Base-by-base conservation (phyloP, 2,329 filamentous ascomycete genomes). In the Trichoderma citrinoviride region DNA sequence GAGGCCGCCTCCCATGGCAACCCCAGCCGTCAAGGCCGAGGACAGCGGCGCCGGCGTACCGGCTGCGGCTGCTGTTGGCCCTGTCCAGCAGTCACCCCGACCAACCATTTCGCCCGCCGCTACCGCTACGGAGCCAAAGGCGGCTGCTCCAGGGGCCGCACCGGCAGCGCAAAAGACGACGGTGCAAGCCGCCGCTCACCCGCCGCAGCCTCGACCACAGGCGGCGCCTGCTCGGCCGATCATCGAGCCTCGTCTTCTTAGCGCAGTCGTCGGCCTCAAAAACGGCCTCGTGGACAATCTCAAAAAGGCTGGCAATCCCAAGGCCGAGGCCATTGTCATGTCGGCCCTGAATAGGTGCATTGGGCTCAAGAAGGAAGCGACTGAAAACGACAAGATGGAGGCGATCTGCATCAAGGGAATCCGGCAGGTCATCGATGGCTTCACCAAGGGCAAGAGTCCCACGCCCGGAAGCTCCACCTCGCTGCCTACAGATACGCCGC, bases 331-430 rank as follows among this genome's bases (percentile, higher is more conserved):
- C 25, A 79, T 83, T 25, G 80, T 83, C 66, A 82, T 83, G 77
- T 83, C 81, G 7, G 82, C 82, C 14, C 74, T 85, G 67, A 84
- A 83, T 67, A 81, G 82, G 27, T 81, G 79, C 50, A 73, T 84
- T 10, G 81, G 81, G 0, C 76, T 85, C 53, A 79, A 82, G 66
- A 76, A 76, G 25, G 75, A 77, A 47, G 76, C 77, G 7, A 79
- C 79, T 0, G 79, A 79, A 47, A 78, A 80, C 61, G 78, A 81
- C 43, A 76, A 77, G 65, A 77, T 83, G 71, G 82, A 84, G 67
- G 72, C 74, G 33, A 80, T 83, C 43, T 80, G 78, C 50, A 80
- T 80, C 56, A 79, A 77, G 66, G 78, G 77, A 29, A 77, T 80
- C 46, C 71, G 74, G 25, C 74, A 77, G 44, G 76, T 84, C 46